Percentiles rank a stretch among this genome's conserved stretches.
These are phyloP conservation scores for Phaseolus coccineus DNA, from an alignment of 331 rosid genomes.

Conservation along the genomic window DNA sequence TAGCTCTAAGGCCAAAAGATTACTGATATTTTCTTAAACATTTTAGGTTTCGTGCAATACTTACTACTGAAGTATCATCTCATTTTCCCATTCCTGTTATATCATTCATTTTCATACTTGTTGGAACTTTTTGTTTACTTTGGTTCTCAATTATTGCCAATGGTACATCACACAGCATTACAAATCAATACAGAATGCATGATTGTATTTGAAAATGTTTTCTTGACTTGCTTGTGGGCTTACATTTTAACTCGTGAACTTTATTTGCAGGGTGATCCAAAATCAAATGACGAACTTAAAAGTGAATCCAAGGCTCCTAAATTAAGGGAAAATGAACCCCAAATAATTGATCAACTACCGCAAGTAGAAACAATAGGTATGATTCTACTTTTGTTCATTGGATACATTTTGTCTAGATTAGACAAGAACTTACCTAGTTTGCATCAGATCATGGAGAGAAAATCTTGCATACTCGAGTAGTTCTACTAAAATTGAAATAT, in stretches of 20 bases:
- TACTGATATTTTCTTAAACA: not conserved
- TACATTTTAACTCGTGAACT: slow-evolving; percentile 29
- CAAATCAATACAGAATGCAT: slow-evolving; percentile 3
- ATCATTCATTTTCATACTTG: slow-evolving; percentile 3
- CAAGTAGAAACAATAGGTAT: slow-evolving; percentile 69
- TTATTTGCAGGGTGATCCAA: slow-evolving; percentile 69
- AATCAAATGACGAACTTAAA: slow-evolving; percentile 65
- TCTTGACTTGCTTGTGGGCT: slow-evolving; percentile 42
- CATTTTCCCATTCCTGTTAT: not conserved
- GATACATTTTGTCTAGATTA: not conserved
- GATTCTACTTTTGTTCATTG: slow-evolving; percentile 44
- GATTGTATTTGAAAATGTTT: slow-evolving; percentile 28
- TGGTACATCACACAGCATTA: slow-evolving; percentile 1
- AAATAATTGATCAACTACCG: slow-evolving; percentile 72
- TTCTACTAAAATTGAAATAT: slow-evolving; percentile 34
- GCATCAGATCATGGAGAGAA: slow-evolving; percentile 37
- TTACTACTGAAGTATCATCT: not conserved
- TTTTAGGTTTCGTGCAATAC: not conserved
- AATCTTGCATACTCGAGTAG: slow-evolving; percentile 33
- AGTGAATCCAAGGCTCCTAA: slow-evolving; percentile 57
- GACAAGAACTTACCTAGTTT: slow-evolving; percentile 30
- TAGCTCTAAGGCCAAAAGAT: not conserved
- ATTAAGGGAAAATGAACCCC: slow-evolving; percentile 54
- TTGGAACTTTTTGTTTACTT: not conserved
- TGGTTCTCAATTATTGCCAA: slow-evolving; percentile 16